Conservation (phyloP, 2,329 filamentous ascomycete species). For the Catunica adiposa region DNA sequence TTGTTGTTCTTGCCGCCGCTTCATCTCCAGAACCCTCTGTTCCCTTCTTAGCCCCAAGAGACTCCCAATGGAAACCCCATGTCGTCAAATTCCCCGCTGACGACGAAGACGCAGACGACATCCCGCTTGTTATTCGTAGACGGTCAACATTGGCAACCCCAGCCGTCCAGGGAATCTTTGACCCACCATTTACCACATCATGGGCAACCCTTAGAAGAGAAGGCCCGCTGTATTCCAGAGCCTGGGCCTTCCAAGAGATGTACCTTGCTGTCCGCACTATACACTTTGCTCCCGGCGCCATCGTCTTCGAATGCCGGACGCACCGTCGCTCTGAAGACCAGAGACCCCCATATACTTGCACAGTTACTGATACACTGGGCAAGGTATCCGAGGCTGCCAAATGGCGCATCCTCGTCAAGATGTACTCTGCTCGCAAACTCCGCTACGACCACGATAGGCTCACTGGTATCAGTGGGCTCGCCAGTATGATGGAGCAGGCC, state of each 20-base stretch:
- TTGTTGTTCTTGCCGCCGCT: slow-evolving; percentile 14
- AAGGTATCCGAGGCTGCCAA: slow-evolving; percentile 12
- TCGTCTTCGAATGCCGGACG: slow-evolving; percentile 18
- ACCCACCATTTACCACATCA: slow-evolving; percentile 12
- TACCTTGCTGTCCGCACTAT: slow-evolving; percentile 6
- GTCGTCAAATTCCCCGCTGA: not conserved
- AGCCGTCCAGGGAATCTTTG: slow-evolving; percentile 11
- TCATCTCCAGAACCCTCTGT: slow-evolving; percentile 10
- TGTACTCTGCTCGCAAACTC: slow-evolving; percentile 18
- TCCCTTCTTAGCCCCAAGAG: slow-evolving; percentile 8
- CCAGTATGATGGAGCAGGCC: slow-evolving; percentile 16
- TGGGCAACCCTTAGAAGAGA: slow-evolving; percentile 14
- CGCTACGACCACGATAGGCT: slow-evolving; percentile 18
- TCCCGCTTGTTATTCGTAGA: slow-evolving; percentile 6
- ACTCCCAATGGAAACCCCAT: slow-evolving; percentile 9
- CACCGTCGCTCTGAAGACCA: slow-evolving; percentile 16
- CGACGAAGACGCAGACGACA: not conserved
- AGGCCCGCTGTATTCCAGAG: slow-evolving; percentile 15
- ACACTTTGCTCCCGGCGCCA: slow-evolving; percentile 9
- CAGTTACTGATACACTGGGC: slow-evolving; percentile 15
- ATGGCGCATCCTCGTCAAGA: slow-evolving; percentile 20
- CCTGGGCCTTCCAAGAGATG: slow-evolving; percentile 16
- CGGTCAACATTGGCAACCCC: slow-evolving; percentile 9
- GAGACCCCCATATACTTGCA: slow-evolving; percentile 16
- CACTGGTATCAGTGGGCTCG: slow-evolving; percentile 20